These are phyloP conservation scores for Nannochloropsis salina DNA, from an alignment of 108 stramenopile genomes.

Conservation along the genomic window DNA sequence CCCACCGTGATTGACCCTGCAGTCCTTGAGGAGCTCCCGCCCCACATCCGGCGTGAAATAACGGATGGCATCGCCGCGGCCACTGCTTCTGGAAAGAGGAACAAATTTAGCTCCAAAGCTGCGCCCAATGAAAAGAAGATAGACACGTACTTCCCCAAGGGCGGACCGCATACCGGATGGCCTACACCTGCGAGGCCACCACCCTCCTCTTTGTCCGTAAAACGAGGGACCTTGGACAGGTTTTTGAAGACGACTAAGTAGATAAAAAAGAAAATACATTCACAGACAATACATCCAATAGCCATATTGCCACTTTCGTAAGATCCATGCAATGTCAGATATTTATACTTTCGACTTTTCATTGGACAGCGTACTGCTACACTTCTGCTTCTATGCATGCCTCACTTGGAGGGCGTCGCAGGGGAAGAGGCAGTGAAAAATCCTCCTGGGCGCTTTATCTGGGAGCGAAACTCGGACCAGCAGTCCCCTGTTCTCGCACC, in stretches of 20 bases:
- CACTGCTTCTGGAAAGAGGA: neutral
- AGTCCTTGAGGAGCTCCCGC: neutral
- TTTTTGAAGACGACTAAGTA: neutral
- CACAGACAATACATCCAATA: neutral
- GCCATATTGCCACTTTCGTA: neutral
- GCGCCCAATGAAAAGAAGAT: neutral
- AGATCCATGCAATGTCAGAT: neutral
- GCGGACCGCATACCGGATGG: neutral
- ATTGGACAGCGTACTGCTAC: too few relatives aligned
- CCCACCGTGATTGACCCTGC: neutral
- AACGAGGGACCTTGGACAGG: neutral
- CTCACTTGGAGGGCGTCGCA: neutral
- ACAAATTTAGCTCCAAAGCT: neutral
- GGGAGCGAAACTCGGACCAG: constrained; percentile 17
- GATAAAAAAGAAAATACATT: neutral
- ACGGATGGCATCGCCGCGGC: neutral
- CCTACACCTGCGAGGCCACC: neutral
- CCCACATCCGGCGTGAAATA: neutral
- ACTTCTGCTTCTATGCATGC: too few relatives aligned
- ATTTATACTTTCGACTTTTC: neutral
- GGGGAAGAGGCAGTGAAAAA: neutral
- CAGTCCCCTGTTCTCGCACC: constrained; percentile 10
- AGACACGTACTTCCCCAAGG: neutral
- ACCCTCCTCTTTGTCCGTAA: neutral
- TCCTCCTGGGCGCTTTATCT: neutral